Base-by-base conservation (phyloP, 2,329 filamentous ascomycete genomes). In the Diplodia mutila region DNA sequence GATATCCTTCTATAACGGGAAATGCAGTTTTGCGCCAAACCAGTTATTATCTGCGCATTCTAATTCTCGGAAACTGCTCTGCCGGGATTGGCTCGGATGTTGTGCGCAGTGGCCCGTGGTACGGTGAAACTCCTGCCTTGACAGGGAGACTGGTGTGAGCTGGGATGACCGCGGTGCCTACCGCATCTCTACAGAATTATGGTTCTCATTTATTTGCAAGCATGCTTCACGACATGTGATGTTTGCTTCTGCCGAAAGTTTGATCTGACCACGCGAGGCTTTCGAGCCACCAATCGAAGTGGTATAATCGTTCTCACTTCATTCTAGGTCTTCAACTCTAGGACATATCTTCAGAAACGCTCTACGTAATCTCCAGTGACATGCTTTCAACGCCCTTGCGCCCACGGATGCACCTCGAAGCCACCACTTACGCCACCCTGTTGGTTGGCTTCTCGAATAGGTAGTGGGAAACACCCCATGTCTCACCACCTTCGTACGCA, bases 381-480 rank as follows among this genome's bases (percentile, higher is more conserved):
- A 61, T 49, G 39, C 39, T 61, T 16, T 21, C n/a, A 18, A 48
- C 27, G 16, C 57, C 25, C 8, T 14, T 61, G 25, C 55, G 23
- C 23, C 23, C 14, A 23, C 32, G 9, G 18, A 61, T 61, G 42
- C 57, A 16, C 32, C 39, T 23, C 23, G 39, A 46, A 54, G 32
- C 21, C 27, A 29, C 52, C 11, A 32, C 6, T 61, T 9, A 61
- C 39, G 7, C 25, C 9, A 34, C 57, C 16, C 57, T 21, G 2
- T 61, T 11, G 12, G 39, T 69, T 5, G 77, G 77, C 79, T 90
- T 91, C 77, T 88, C 85, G 72, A 91, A 91, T 66, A 90, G 77
- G 73, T 89, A 88, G 78, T 91, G 88, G 54, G 84, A 83, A 1
- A 91, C 87, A 4, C 89, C 89, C 89, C 89, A 91, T 5, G 83